These are phyloP conservation scores for Hemileccinum impolitum DNA, from an alignment of 768 basidiomycete species.

Conservation along the genomic window DNA sequence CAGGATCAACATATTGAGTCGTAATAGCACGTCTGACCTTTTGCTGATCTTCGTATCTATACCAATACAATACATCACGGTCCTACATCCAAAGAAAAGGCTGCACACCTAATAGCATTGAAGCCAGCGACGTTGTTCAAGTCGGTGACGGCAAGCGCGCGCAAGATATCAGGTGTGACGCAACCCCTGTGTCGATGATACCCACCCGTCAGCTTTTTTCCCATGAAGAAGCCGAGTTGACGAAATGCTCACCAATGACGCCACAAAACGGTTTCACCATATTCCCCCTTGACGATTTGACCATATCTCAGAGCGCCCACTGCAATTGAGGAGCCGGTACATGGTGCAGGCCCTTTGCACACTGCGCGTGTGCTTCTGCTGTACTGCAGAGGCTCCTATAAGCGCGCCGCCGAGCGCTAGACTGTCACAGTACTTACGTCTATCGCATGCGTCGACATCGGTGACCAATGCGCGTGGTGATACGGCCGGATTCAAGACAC, in stretches of 20 bases:
- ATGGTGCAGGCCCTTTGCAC: conserved; percentile 63
- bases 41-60: conserved; percentile 56
- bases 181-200: conserved; percentile 54
- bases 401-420: not conserved
- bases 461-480: not conserved
- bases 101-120: conserved; percentile 44
- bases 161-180: conserved; percentile 57
- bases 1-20: conserved; percentile 49
- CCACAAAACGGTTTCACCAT: conserved; percentile 70
- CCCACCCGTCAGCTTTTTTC: conserved; percentile 17
- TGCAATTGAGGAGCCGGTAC: conserved; percentile 51
- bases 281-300: conserved; percentile 38
- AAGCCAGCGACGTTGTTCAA: conserved; percentile 51
- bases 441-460: conserved; percentile 28
- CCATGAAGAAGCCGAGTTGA: conserved; percentile 6
- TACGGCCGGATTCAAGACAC: not conserved
- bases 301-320: conserved; percentile 68
- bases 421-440: conserved; percentile 21
- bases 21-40: conserved; percentile 61
- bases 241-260: conserved; percentile 58
- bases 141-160: conserved; percentile 41
- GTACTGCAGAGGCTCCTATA: conserved; percentile 46
- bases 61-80: not conserved
- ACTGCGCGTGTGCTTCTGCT: conserved; percentile 66
- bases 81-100: not conserved